Conservation (phyloP, 352 stramenopile species). For the Nothophytophthora sp. region DNA sequence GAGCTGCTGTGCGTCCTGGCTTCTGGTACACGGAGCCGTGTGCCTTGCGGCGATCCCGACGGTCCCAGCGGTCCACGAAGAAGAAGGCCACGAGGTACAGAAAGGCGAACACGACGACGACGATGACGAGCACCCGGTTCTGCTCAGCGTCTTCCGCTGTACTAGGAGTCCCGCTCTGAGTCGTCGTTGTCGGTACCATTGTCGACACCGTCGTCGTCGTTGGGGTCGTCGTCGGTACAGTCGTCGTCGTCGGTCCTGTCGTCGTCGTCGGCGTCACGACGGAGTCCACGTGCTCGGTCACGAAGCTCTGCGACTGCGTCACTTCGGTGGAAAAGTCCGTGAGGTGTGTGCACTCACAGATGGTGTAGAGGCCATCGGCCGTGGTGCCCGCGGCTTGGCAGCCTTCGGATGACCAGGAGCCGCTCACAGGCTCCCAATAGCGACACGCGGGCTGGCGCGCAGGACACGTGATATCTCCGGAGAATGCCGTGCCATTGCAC, state of each 20-base stretch:
- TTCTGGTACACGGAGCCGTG: slow-evolving; percentile 32
- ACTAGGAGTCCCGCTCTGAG: too few relatives aligned
- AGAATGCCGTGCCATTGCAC: slow-evolving; percentile 60
- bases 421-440: slow-evolving; percentile 53
- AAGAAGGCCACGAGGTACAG: slow-evolving; percentile 54
- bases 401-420: slow-evolving; percentile 60
- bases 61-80: slow-evolving; percentile 68
- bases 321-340: slow-evolving; percentile 77
- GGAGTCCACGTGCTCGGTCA: slow-evolving; percentile 62
- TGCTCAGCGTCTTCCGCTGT: slow-evolving; percentile 54
- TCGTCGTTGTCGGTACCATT: too few relatives aligned
- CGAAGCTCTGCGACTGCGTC: slow-evolving; percentile 49
- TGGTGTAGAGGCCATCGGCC: slow-evolving; percentile 64
- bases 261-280: slow-evolving; percentile 60
- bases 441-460: slow-evolving; percentile 44
- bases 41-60: slow-evolving; percentile 44
- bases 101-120: slow-evolving; percentile 50
- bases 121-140: slow-evolving; percentile 55
- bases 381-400: slow-evolving; percentile 54
- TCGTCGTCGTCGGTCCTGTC: too few relatives aligned
- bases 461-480: slow-evolving; percentile 52
- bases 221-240: too few relatives aligned
- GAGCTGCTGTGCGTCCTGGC: slow-evolving; percentile 19
- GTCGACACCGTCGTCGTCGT: too few relatives aligned
- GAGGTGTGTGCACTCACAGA: slow-evolving; percentile 74